Evolutionary conservation across 2,329 filamentous ascomycete species (phyloP).

Genomic region (Triangularia verruculosa): DNA sequence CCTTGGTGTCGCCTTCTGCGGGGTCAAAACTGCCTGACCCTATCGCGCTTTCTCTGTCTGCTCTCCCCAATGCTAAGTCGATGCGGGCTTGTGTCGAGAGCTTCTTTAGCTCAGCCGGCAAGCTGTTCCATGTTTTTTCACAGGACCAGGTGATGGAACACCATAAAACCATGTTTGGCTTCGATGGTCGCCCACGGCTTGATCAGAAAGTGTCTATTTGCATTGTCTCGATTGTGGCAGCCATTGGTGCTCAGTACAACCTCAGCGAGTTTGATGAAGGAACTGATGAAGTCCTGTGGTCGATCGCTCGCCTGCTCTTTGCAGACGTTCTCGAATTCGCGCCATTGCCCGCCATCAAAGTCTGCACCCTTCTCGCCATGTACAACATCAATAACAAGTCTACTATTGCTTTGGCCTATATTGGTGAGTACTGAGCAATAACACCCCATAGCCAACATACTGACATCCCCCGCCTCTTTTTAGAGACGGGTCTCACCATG

Average conservation of each 20-base stretch:
- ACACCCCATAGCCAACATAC: no score
- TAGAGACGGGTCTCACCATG: conserved; percentile 31
- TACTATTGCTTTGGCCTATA: conserved; percentile 30
- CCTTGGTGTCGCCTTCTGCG: not conserved
- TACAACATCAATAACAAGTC: conserved; percentile 33
- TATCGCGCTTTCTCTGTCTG: conserved; percentile 18
- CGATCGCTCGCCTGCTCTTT: conserved; percentile 30
- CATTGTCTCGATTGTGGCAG: conserved; percentile 29
- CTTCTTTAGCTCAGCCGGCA: conserved; percentile 30
- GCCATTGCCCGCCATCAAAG: conserved; percentile 31
- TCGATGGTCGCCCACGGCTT: conserved; percentile 12
- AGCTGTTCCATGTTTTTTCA: conserved; percentile 33
- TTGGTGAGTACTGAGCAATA: conserved; percentile 21
- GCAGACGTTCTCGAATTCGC: conserved; percentile 28
- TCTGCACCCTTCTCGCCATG: conserved; percentile 32
- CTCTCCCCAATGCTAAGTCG: conserved; percentile 22
- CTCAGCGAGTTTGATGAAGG: conserved; percentile 20
- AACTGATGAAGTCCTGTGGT: conserved; percentile 26
- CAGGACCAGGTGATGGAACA: conserved; percentile 23
- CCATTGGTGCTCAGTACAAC: conserved; percentile 32
- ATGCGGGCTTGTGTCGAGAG: conserved; percentile 24
- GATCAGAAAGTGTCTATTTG: conserved; percentile 25
- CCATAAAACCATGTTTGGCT: conserved; percentile 22
- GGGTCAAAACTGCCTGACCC: not conserved
- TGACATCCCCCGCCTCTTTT: not conserved